These are phyloP conservation scores for Themeda triandra DNA, from an alignment of 176 grass and related monocot genomes.

Conservation along the genomic window DNA sequence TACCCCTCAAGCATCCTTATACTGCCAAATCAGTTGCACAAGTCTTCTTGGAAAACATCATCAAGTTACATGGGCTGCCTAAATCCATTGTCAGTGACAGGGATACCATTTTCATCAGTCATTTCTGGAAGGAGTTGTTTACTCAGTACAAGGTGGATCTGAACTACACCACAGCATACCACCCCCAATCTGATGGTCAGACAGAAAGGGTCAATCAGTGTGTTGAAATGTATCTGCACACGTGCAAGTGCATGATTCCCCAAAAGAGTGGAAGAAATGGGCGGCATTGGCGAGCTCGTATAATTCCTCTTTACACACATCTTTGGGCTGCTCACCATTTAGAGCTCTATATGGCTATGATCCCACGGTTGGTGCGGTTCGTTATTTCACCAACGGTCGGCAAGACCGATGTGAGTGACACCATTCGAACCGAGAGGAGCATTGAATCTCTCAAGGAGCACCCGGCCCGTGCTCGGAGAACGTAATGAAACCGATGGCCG, in stretches of 20 bases:
- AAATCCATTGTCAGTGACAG: no score
- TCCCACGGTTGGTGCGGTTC: accelerated
- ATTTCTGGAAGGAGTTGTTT: no score
- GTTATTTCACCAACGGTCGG: accelerated
- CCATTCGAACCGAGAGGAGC: background rate
- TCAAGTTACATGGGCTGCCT: no score
- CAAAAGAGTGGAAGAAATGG: background rate
- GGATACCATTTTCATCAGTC: no score
- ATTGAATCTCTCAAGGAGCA: accelerated
- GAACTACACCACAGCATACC: no score
- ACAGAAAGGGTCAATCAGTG: background rate
- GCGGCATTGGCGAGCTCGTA: background rate
- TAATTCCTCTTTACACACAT: background rate
- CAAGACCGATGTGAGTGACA: accelerated
- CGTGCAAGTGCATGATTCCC: background rate
- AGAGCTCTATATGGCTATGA: background rate
- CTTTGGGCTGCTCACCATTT: no score
- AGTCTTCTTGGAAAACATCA: no score
- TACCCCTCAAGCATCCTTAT: no score
- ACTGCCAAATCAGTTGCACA: no score
- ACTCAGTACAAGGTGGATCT: no score
- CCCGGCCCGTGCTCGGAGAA: background rate
- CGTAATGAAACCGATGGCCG: background rate
- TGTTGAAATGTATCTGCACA: background rate
- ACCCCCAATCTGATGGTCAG: no score